phyloP scores from a whole-genome alignment of 139 green algal species.

The Pedinophyceae sp. region DNA sequence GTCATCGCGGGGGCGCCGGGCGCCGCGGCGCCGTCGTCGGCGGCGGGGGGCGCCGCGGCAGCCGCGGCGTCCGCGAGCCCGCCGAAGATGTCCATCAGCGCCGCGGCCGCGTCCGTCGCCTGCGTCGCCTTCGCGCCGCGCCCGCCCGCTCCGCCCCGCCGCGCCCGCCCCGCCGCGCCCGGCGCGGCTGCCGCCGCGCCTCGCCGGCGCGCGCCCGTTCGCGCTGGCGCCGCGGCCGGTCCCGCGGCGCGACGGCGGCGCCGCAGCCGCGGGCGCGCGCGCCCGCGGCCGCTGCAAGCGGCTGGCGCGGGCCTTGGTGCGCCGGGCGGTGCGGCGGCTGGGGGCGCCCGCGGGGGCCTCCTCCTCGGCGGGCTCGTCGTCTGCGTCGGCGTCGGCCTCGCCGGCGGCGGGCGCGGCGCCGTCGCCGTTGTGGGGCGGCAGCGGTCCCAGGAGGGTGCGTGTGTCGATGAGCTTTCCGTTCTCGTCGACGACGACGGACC shows the following conservation, averaged over 20 bases:
- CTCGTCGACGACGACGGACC: slow-evolving; percentile 7
- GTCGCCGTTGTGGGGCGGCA: not conserved
- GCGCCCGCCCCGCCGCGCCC: not conserved
- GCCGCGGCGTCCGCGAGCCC: slow-evolving; percentile 17
- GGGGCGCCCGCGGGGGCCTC: not conserved
- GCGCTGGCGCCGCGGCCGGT: slow-evolving; percentile 11
- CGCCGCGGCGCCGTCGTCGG: not conserved
- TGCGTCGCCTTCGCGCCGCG: not conserved
- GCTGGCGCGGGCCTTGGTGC: slow-evolving; percentile 1
- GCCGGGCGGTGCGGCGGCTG: not conserved
- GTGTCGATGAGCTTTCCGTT: not conserved
- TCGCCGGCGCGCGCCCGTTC: slow-evolving; percentile 3
- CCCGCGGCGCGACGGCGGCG: slow-evolving; percentile 6
- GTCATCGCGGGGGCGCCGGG: not conserved
- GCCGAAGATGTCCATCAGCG: slow-evolving; percentile 44
- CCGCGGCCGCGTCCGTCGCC: slow-evolving; percentile 47
- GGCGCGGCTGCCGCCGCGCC: slow-evolving; percentile 6
- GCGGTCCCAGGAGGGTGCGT: not conserved
- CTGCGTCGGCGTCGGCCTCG: slow-evolving; percentile 4
- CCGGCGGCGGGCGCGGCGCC: slow-evolving; percentile 2
- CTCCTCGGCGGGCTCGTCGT: not conserved
- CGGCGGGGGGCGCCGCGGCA: not conserved
- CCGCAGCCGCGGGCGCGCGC: no score
- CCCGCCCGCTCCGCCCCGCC: slow-evolving; percentile 2
- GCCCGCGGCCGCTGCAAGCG: slow-evolving; percentile 6